phyloP scores from a whole-genome alignment of 2,329 filamentous ascomycete genomes.

The Trichoderma sp. region DNA sequence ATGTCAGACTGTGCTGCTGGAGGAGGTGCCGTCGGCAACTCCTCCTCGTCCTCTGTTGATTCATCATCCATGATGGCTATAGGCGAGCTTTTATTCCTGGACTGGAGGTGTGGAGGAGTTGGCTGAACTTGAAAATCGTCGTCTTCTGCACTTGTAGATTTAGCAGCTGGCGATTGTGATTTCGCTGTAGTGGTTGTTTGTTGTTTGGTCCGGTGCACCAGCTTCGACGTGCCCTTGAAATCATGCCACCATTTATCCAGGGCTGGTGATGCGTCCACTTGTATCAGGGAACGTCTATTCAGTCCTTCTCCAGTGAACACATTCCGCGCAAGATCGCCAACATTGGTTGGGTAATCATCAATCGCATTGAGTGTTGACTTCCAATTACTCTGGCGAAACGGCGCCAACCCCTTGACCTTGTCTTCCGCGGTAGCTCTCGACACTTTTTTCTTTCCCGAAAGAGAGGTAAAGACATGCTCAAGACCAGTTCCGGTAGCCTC shows the following conservation, averaged over 20 bases:
- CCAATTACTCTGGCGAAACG: slow-evolving; percentile 46
- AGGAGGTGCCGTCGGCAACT: slow-evolving; percentile 24
- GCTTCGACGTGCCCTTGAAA: slow-evolving; percentile 36
- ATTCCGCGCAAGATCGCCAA: slow-evolving; percentile 38
- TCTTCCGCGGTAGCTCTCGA: slow-evolving; percentile 45
- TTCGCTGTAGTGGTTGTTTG: slow-evolving; percentile 17
- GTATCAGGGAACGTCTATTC: slow-evolving; percentile 29
- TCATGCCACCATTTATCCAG: slow-evolving; percentile 52
- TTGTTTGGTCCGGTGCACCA: slow-evolving; percentile 24
- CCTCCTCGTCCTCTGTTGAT: slow-evolving; percentile 37
- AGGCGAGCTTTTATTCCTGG: slow-evolving; percentile 27
- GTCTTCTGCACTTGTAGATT: slow-evolving; percentile 39
- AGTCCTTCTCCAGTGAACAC: slow-evolving; percentile 43
- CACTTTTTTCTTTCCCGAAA: slow-evolving; percentile 49
- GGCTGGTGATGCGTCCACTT: slow-evolving; percentile 34
- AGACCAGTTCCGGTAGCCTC: slow-evolving; percentile 51
- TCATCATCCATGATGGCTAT: slow-evolving; percentile 28
- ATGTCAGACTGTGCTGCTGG: slow-evolving; percentile 22
- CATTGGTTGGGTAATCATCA: slow-evolving; percentile 31
- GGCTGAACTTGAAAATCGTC: slow-evolving; percentile 53
- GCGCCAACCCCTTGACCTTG: slow-evolving; percentile 51
- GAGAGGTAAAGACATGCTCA: slow-evolving; percentile 52
- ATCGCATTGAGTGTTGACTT: slow-evolving; percentile 29
- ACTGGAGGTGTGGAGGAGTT: slow-evolving; percentile 42
- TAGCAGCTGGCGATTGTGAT: slow-evolving; percentile 22